Evolutionary conservation across 371 early-diverging fungal genomes (phyloP), one percentile per base, ranked within the genome.

Genomic region (Sporodiniella umbellata): DNA sequence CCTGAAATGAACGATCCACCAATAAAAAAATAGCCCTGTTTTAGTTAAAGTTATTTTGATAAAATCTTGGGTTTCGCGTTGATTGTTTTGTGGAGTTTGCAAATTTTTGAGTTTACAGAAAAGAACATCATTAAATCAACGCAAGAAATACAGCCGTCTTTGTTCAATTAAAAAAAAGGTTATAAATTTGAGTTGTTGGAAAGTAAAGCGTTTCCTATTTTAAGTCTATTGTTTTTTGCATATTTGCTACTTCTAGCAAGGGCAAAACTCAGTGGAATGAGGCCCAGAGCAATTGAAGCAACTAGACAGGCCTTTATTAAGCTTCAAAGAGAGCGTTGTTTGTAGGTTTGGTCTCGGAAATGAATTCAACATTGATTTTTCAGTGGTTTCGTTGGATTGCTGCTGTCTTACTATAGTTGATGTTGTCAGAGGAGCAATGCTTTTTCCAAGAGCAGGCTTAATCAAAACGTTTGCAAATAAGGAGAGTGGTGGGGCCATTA

Each of bases 261-360:
- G 75, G 42, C 75, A 75, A 47, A 71, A 75, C 37, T 71, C 71
- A 23, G 75, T 71, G 10, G 67, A 64, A 50, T 75, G 75, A 47
- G 75, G 75, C 26, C 75, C 75, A 39, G 61, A 46, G 22, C 75
- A 75, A 45, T 71, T 75, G 30, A 49, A 42, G 43, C 75, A 75
- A 14, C 51, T 52, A 28, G 60, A n/a, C 33, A 59, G 31, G 19
- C 64, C 35, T 2, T 60, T 42, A 23, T 44, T 7, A 24, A 42
- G 22, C 1, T 37, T 40, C 21, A 48, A 52, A 45, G 51, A 48
- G 7, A 55, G 42, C 2, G 64, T 63, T 24, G 64, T 54, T 14
- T 54, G 51, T 1, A 63, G 28, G 40, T 63, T 63, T 3, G 64
- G 64, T 33, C 64, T 45, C 31, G 64, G 64, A 48, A 58, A 63